phyloP scores from a whole-genome alignment of 495 filamentous ascomycete species.

The Umbilicaria muhlenbergii region DNA sequence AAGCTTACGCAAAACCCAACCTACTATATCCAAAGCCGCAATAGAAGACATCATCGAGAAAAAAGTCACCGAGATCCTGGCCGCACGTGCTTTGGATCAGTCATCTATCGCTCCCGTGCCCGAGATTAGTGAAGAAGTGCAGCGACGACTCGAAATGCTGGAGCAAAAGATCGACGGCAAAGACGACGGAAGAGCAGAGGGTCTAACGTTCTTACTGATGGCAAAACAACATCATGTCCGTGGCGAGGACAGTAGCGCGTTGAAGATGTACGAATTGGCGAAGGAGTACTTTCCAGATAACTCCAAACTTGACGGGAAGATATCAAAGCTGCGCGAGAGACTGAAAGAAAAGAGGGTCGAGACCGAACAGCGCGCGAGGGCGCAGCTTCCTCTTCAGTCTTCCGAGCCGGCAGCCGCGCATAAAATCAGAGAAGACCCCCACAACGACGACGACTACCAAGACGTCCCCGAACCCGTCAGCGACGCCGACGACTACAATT shows the following conservation, averaged over 20 bases:
- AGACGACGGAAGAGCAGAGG: conserved; percentile 63
- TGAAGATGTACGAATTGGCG: conserved; percentile 78
- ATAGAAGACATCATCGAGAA: conserved; percentile 86
- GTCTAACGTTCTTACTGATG: conserved; percentile 71
- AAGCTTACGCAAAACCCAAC: conserved; percentile 3
- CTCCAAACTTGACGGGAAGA: conserved; percentile 63
- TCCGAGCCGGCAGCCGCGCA: not conserved
- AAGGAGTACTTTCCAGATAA: conserved; percentile 77
- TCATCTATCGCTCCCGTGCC: conserved; percentile 32
- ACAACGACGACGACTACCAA: conserved; percentile 9
- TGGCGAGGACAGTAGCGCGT: conserved; percentile 60
- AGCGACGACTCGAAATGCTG: conserved; percentile 63
- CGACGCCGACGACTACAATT: conserved; percentile 8
- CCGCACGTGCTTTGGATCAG: conserved; percentile 37
- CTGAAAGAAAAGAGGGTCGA: conserved; percentile 29
- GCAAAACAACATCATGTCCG: conserved; percentile 78
- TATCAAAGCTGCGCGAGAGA: conserved; percentile 48
- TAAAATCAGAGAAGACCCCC: conserved; percentile 10
- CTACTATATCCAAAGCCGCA: conserved; percentile 48
- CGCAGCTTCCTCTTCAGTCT: not conserved
- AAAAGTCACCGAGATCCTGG: conserved; percentile 79
- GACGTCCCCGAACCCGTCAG: not conserved
- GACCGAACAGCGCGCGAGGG: conserved; percentile 1
- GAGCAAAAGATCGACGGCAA: conserved; percentile 68
- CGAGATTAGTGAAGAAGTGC: conserved; percentile 59